Evolutionary conservation across 768 basidiomycete genomes (phyloP), one percentile per base, ranked within the genome.

Genomic region (Postia placenta): DNA sequence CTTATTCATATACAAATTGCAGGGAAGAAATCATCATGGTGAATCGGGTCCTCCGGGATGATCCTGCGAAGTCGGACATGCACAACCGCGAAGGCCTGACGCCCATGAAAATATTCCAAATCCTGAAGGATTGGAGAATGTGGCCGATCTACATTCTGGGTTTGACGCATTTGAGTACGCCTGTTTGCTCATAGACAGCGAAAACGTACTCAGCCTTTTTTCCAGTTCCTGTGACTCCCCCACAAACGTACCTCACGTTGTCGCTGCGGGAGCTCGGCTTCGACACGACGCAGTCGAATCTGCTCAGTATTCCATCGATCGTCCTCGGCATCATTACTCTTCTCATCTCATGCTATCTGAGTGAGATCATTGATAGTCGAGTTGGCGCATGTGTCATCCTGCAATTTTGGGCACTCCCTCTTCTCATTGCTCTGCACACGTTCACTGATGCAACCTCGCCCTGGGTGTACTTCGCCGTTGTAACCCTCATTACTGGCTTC

Each of bases 61-160:
- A 86, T 56, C 82, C 83, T 4, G 67, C 78, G 5, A 84, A 83
- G 59, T 79, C 76, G 11, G 72, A 76, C 54, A 83, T 85, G 83
- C 81, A 85, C 65, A 85, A 87, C 54, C 74, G 83, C n/a, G 67
- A 87, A 65, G 83, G 80, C 12, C 66, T 86, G 4, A 67, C 68
- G 3, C 41, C 70, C 6, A 62, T 56, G 51, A 76, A 74, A 67
- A 73, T 85, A 24, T 77, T 67, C 62, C 57, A 69, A 22, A 74
- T 79, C 12, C 50, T 83, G 19, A 66, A 64, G 17, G 83, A 86
- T 57, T 85, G 76, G 74, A 68, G 74, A 45, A 63, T 85, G 56
- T 85, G 83, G 83, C 83, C 84, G 0, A 52, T 86, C 27, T 86
- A 86, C 55, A 62, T 71, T 22, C 69, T 83, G 23, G 78, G 80